Conservation (phyloP, 1,284 basidiomycete genomes). For the Ganoderma sp. region DNA sequence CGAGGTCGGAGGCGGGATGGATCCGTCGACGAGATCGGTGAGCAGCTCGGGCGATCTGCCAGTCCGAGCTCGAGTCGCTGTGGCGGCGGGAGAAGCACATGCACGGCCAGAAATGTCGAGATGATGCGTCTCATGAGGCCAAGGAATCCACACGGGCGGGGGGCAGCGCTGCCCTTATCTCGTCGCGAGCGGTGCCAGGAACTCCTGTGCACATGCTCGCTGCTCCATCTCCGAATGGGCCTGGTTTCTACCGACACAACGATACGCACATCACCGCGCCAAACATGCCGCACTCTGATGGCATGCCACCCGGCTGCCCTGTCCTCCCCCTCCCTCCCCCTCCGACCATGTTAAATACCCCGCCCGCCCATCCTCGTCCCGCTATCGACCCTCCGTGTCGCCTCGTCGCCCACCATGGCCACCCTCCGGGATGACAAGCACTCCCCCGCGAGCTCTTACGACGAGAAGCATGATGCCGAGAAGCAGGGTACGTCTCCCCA, state of each 20-base stretch:
- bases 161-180: constrained; percentile 19
- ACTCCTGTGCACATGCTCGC: constrained; percentile 21
- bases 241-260: constrained; percentile 10
- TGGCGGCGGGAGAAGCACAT: background rate
- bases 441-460: constrained; percentile 32
- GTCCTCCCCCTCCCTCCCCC: background rate
- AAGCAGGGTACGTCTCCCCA: constrained; percentile 29
- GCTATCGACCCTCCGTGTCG: constrained; percentile 26
- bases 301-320: background rate
- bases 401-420: constrained; percentile 39
- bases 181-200: constrained; percentile 18
- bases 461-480: constrained; percentile 39
- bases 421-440: constrained; percentile 35
- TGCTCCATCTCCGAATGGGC: constrained; percentile 14
- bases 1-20: background rate
- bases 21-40: background rate
- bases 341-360: constrained; percentile 4
- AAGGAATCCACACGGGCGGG: constrained; percentile 9
- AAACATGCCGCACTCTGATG: constrained; percentile 11
- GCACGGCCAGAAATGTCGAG: background rate
- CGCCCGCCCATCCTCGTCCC: background rate
- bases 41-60: background rate
- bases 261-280: constrained; percentile 18
- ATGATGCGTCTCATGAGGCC: background rate
- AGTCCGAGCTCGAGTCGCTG: background rate